These are phyloP conservation scores for Gloeopeniophorella convolvens DNA, from an alignment of 768 basidiomycete genomes.

Conservation along the genomic window DNA sequence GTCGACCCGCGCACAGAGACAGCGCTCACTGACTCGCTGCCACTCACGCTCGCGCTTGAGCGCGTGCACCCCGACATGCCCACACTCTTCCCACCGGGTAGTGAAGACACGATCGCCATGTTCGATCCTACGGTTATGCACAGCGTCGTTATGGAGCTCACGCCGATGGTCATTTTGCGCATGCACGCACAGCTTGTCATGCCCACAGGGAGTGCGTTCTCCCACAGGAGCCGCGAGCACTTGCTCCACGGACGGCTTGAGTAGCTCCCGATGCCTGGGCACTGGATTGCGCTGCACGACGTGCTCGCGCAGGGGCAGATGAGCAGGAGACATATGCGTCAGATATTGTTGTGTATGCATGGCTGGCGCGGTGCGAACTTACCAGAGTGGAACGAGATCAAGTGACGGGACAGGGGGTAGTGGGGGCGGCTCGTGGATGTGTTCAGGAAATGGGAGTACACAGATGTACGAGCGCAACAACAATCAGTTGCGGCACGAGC, in stretches of 20 bases:
- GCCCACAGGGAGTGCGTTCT: conserved; percentile 34
- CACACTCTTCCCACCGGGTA: conserved; percentile 29
- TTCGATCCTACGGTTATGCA: conserved; percentile 22
- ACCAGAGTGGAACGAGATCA: conserved; percentile 37
- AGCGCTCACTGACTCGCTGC: conserved; percentile 34
- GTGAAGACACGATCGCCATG: conserved; percentile 16
- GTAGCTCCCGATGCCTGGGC: conserved; percentile 29
- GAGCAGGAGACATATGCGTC: conserved; percentile 31
- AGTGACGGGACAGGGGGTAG: conserved; percentile 34
- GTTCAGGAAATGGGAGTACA: conserved; percentile 11
- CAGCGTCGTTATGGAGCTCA: neutral
- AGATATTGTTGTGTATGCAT: conserved; percentile 34
- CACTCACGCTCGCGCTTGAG: conserved; percentile 45
- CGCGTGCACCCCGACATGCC: conserved; percentile 38
- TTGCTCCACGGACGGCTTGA: conserved; percentile 33
- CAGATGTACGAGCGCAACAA: no score
- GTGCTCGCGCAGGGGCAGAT: conserved; percentile 16
- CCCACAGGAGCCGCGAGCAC: conserved; percentile 32
- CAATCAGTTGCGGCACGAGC: no score
- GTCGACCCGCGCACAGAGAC: conserved; percentile 35
- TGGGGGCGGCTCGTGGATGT: conserved; percentile 18
- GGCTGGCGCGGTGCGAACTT: conserved; percentile 32
- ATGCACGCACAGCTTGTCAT: conserved; percentile 25
- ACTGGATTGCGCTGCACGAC: conserved; percentile 35
- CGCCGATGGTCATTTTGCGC: conserved; percentile 8